Base-by-base conservation (phyloP, 2,329 filamentous ascomycete genomes). In the Colletotrichum viniferum region DNA sequence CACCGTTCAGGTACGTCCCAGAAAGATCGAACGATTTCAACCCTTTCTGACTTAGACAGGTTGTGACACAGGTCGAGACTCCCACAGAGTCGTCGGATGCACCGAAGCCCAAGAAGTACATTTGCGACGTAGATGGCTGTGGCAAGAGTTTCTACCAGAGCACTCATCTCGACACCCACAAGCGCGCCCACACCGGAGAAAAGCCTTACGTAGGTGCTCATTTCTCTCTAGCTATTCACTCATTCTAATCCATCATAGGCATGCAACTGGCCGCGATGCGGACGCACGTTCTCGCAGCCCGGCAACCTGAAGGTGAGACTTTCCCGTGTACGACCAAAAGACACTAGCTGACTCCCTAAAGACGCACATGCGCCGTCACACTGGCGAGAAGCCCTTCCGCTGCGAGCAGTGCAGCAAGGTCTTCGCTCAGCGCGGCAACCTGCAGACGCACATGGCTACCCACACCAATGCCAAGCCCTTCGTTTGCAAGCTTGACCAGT, bases 131-230 rank as follows among this genome's bases (percentile, higher is more conserved):
- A 52, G 90, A 92, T 9, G 91, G 91, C 55, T 98, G 96, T 84
- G 88, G 89, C 79, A 97, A 97, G 87, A 92, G 90, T 77, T 98
- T 98, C 84, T 92, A 92, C 75, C 96, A 98, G 82, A 98, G 96
- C 85, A 98, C 96, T 2, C 96, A 98, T 80, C 89, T 98, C 13
- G 94, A 97, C 76, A 98, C 97, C 64, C 97, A 99, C 83, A 92
- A 91, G 61, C 91, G 96, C 78, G 93, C 94, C 6, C 97, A 99
- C 84, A 98, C 95, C 3, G 97, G 97, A 18, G 92, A 94, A 69
- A 97, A 96, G 83, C 96, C 96, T 76, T 98, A 96, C 83, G 94
- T 98, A 87, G 88, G 95, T 87, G 60, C 62, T 12, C 16, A 38
- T 56, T 1, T 0, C 14, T 32, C 36, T 26, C 58, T 68, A 43